Evolutionary conservation across 345 rosid genomes (phyloP).

Genomic region (Salix exigua): DNA sequence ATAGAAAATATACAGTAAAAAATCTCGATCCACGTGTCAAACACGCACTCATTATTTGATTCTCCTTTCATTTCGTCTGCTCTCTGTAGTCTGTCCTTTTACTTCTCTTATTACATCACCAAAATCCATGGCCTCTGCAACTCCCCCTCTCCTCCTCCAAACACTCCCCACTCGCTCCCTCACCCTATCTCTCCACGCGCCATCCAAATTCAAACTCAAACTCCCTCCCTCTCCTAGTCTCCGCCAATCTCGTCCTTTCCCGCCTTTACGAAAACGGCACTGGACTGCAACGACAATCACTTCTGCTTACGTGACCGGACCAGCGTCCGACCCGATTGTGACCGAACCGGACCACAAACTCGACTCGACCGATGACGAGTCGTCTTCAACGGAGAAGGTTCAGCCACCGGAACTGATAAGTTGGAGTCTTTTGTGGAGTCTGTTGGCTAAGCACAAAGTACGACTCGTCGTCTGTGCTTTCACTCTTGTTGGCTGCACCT

Average conservation of each 20-base stretch:
- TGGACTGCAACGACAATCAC: constrained; percentile 18
- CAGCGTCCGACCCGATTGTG: constrained; percentile 59
- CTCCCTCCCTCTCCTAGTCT: constrained; percentile 7
- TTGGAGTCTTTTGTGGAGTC: constrained; percentile 62
- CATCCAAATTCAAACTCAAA: not conserved
- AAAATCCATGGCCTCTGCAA: constrained; percentile 37
- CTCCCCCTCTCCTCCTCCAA: constrained; percentile 36
- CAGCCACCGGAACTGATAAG: constrained; percentile 45
- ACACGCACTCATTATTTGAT: too few relatives aligned
- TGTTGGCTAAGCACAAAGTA: constrained; percentile 57
- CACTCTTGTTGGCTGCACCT: constrained; percentile 64
- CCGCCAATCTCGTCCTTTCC: constrained; percentile 30
- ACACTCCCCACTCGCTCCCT: constrained; percentile 28
- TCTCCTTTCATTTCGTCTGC: not conserved
- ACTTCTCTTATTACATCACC: not conserved
- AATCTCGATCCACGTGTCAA: too few relatives aligned
- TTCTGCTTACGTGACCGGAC: constrained; percentile 73
- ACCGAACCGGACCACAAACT: constrained; percentile 50
- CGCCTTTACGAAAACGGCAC: constrained; percentile 23
- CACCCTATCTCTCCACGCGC: constrained; percentile 14
- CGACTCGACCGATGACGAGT: constrained; percentile 18
- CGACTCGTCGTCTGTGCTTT: constrained; percentile 43
- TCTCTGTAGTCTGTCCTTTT: too few relatives aligned
- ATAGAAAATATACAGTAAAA: too few relatives aligned
- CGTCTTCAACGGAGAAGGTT: constrained; percentile 26